Base-by-base conservation (phyloP, 805 yeast genomes). In the Kuraishia cidri region DNA sequence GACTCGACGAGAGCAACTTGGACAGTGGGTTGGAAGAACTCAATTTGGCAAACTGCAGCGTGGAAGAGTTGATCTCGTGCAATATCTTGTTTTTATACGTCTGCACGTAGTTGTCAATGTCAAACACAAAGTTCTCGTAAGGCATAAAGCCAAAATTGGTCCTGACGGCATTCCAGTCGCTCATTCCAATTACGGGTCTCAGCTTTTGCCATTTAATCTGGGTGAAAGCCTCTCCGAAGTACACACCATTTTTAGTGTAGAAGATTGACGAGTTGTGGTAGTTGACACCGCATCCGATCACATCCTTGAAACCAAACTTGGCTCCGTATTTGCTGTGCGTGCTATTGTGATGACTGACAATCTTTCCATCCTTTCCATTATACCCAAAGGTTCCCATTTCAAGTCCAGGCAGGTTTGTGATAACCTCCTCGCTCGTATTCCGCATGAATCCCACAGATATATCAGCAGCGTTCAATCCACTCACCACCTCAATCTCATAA, bases 261-360 rank as follows among this genome's bases (percentile, higher is more conserved):
- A 87, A 88, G 2, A 85, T 66, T 0, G 75, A 57, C 26, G 72
- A 67, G 26, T 70, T 72, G 11, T 69, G 60, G 44, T 72, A 80
- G 57, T 87, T 80, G 16, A 86, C 66, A 4, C 96, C 96, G 53
- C 88, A 80, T 0, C 97, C 97, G 40, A 88, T 66, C 3, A 71
- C 62, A 52, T 86, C 95, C 15, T 68, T 68, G 23, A 57, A 48
- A 0, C 76, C 72, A 50, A 69, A 78, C 20, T 50, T 56, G 26
- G 67, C 64, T 2, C 64, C 63, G 32, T 58, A 64, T 16, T 54
- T 58, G 27, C 58, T 59, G 11, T 61, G 54, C 3, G 59, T 49
- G 9, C 61, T 58, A 16, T 45, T 44, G 30, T 62, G 65, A 32
- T 61, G 52, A 16, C 59, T 52, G 21, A 50, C 46, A 10, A 62